A percentile compares a stretch with the other conserved stretches of the same genome.
Evolutionary conservation across 139 green algal species (phyloP).

Genomic region (Closterium sp.): DNA sequence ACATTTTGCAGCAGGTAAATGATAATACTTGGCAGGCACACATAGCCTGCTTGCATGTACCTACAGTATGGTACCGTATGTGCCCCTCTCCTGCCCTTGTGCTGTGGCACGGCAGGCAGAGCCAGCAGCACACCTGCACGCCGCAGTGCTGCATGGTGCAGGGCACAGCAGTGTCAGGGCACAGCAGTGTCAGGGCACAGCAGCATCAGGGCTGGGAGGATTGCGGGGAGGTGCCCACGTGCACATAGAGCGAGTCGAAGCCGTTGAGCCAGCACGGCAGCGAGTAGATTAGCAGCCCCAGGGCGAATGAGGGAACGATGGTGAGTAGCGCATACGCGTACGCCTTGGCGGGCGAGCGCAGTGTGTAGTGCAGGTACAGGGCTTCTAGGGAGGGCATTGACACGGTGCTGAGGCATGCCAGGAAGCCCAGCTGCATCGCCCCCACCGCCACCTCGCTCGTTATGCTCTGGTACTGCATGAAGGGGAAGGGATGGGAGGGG

Average conservation of each 20-base stretch:
- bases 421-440: conserved; percentile 6
- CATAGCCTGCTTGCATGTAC: too few species aligned
- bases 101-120: too few species aligned
- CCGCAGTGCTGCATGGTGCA: too few species aligned
- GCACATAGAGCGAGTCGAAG: background rate
- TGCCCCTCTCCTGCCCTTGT: too few species aligned
- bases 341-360: background rate
- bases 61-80: too few species aligned
- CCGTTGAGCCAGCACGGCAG: background rate
- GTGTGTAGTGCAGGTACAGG: background rate
- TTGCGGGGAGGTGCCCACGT: background rate
- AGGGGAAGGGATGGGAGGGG: background rate
- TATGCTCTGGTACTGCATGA: background rate
- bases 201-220: too few species aligned
- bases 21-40: too few species aligned
- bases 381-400: background rate
- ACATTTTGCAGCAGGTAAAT: too few species aligned
- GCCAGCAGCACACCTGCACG: too few species aligned
- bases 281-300: background rate
- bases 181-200: too few species aligned
- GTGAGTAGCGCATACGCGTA: background rate
- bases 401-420: background rate
- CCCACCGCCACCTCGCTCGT: background rate
- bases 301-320: background rate
- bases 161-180: too few species aligned